Conservation (phyloP, 257 asterid species). For the Knoxia roxburghii region DNA sequence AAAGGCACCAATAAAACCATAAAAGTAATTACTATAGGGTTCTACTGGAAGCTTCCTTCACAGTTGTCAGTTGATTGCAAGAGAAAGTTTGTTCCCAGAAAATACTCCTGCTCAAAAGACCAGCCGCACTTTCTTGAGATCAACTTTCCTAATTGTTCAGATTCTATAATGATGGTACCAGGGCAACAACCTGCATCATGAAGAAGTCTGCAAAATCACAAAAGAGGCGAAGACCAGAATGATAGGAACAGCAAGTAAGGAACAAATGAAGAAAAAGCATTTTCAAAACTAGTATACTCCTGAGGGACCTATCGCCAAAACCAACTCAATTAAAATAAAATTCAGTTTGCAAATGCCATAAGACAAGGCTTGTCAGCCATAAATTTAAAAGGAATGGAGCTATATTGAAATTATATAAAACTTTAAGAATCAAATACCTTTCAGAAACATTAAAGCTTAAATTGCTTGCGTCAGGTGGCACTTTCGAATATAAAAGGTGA, state of each 20-base stretch:
- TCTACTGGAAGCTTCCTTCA: background rate
- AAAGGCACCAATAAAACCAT: conserved; percentile 28
- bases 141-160: background rate
- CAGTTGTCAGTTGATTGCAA: background rate
- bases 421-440: background rate
- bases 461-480: background rate
- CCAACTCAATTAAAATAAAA: background rate
- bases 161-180: background rate
- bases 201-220: background rate
- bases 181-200: conserved; percentile 13
- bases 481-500: background rate
- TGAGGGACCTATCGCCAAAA: background rate
- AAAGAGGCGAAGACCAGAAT: background rate
- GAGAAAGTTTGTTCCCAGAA: conserved; percentile 1
- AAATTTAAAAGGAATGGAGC: no score
- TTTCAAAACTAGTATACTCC: background rate
- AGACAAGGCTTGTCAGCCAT: background rate
- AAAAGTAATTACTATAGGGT: conserved; percentile 1
- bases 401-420: no score
- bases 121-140: conserved; percentile 6
- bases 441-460: no score
- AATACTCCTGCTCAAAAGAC: background rate
- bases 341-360: background rate
- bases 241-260: background rate
- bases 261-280: background rate